phyloP scores from a whole-genome alignment of 2,329 filamentous ascomycete genomes.

The Diaporthe citri region DNA sequence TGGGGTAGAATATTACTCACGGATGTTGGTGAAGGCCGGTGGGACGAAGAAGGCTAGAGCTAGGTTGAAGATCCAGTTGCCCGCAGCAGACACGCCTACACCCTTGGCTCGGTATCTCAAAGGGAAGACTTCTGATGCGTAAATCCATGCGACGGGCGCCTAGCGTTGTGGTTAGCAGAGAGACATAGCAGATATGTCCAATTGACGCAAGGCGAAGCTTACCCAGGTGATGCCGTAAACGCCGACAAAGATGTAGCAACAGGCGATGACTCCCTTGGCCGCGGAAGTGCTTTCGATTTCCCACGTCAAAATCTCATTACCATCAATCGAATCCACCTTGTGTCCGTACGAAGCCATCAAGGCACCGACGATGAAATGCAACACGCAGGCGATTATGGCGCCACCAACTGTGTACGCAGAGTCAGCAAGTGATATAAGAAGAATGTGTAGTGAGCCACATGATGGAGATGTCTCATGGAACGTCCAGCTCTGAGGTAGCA shows the following conservation, averaged over 20 bases:
- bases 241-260: slow-evolving; percentile 59
- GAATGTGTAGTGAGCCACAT: not conserved
- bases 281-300: slow-evolving; percentile 55
- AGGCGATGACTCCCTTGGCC: slow-evolving; percentile 64
- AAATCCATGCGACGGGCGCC: slow-evolving; percentile 49
- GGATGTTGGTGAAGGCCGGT: slow-evolving; percentile 58
- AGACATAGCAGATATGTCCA: not conserved
- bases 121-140: slow-evolving; percentile 55
- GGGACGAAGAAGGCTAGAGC: slow-evolving; percentile 63
- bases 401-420: slow-evolving; percentile 51
- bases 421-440: not conserved
- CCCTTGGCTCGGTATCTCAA: slow-evolving; percentile 64
- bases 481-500: too few species aligned
- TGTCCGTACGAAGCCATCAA: slow-evolving; percentile 64
- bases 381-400: slow-evolving; percentile 57
- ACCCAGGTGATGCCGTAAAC: slow-evolving; percentile 52
- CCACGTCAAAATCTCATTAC: slow-evolving; percentile 61
- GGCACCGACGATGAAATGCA: slow-evolving; percentile 62
- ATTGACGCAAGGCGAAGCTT: not conserved
- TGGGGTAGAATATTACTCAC: not conserved
- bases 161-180: slow-evolving; percentile 1
- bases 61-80: slow-evolving; percentile 65
- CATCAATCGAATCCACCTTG: slow-evolving; percentile 56
- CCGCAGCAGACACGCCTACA: slow-evolving; percentile 64
- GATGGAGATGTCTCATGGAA: not conserved